These are phyloP conservation scores for Dioscorea cayenensis DNA, from an alignment of 116 monocot genomes.

Conservation along the genomic window DNA sequence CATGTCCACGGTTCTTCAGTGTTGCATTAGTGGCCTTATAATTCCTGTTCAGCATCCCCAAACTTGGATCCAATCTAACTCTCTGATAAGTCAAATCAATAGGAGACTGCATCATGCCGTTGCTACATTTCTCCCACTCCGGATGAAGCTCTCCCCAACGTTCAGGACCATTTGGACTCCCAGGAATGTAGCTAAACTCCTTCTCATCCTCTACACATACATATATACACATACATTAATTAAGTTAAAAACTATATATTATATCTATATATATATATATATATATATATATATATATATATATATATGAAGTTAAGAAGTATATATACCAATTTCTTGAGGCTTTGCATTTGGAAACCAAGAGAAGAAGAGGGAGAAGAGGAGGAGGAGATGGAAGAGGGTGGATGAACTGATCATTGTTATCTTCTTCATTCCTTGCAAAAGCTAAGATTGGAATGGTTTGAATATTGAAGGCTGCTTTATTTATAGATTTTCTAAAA, in stretches of 20 bases:
- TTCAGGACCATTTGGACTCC: conserved; percentile 7
- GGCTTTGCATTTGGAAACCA: not conserved
- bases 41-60: conserved; percentile 10
- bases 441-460: too few relatives aligned
- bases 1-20: conserved; percentile 36
- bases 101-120: conserved; percentile 20
- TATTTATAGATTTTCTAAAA: too few relatives aligned
- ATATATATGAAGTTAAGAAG: too few relatives aligned
- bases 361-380: not conserved
- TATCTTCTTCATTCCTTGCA: too few relatives aligned
- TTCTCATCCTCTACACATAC: not conserved
- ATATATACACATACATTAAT: too few relatives aligned
- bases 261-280: too few relatives aligned
- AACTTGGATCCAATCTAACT: conserved; percentile 5
- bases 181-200: conserved; percentile 18
- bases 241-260: not conserved
- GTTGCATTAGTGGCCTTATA: conserved; percentile 21
- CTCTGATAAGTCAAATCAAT: conserved; percentile 13
- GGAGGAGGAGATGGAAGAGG: not conserved
- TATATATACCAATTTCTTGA: not conserved
- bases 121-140: conserved; percentile 16
- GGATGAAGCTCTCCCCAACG: conserved; percentile 8
- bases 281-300: too few relatives aligned
- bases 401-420: not conserved
- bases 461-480: too few relatives aligned